Evolutionary conservation across 2,329 filamentous ascomycete genomes (phyloP), one percentile per base, ranked within the genome.

Genomic region (Rhynchosporium graminicola): DNA sequence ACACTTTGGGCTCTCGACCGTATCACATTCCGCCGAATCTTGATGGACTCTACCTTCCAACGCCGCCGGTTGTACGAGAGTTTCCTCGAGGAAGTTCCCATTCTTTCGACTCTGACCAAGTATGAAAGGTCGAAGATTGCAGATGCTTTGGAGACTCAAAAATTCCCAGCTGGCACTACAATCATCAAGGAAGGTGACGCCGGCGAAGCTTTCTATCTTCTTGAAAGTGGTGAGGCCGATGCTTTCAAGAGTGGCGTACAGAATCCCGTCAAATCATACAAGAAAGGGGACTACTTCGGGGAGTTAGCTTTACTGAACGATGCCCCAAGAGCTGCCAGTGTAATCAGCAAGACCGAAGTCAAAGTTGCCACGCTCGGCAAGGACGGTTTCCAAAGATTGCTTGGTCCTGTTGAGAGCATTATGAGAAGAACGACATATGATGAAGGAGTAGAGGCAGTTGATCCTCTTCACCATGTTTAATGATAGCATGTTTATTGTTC

Each of bases 91-190:
- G 92, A 97, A 74, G 95, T 98, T 2, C 91, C 92, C 0, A 82
- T 98, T 36, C 84, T 99, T 31, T 83, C 88, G 2, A 88, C 86
- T 28, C 83, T 99, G 61, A 96, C 93, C 50, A 84, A 90, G 0
- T 98, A 98, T 76, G 95, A 99, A 79, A 88, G 95, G 63, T 92
- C 91, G 73, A 99, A 99, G 82, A 97, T 99, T 75, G 94, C 95
- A 65, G 95, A 98, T 77, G 94, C 95, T 1, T 82, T 99, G 61
- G 93, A 98, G 76, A 95, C 93, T 9, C 87, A 89, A 75, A 97
- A 96, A 73, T 96, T 89, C 75, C 83, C 89, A 0, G 79, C 87
- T 7, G 91, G 91, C 28, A 85, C 87, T n/a, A 84, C 84, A 57
- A 96, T 99, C 74, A 98, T 99, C 77, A 83, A 81, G 63, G 92